A percentile compares a stretch with the other conserved stretches of the same genome.
Evolutionary conservation across 106 monocot genomes (phyloP).

Genomic region (Allium sativum): DNA sequence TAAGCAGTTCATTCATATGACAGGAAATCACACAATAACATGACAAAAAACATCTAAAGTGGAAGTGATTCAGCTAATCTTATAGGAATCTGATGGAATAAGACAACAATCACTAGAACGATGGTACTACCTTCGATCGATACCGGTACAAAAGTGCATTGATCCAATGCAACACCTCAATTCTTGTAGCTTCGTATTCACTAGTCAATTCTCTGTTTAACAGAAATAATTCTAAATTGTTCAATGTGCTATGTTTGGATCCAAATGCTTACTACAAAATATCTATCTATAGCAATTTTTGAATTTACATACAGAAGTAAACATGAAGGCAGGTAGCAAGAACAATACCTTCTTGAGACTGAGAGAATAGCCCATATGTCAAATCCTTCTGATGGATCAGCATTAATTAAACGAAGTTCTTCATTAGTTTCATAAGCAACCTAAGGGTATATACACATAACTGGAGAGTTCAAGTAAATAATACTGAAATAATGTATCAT

Average conservation of each 20-base stretch:
- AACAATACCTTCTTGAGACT: constrained; percentile 46
- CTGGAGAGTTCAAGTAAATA: background rate
- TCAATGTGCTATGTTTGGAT: no score
- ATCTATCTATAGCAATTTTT: no score
- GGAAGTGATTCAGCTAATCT: no score
- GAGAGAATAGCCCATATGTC: constrained; percentile 40
- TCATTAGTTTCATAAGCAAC: constrained; percentile 67
- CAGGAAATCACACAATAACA: no score
- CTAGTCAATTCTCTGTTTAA: constrained; percentile 40
- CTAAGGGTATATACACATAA: constrained; percentile 13
- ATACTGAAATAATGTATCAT: background rate
- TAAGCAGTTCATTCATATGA: no score
- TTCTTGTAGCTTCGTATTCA: constrained; percentile 50
- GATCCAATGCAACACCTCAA: constrained; percentile 62
- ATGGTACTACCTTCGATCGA: constrained; percentile 29
- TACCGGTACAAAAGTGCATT: constrained; percentile 35
- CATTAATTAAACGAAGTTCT: constrained; percentile 46
- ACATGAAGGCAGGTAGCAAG: constrained; percentile 1
- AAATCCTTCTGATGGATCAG: constrained; percentile 38
- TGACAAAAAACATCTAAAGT: no score
- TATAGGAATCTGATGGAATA: no score
- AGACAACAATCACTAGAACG: no score
- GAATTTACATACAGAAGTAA: no score
- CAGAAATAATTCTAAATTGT: background rate
- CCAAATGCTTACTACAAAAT: no score